A percentile compares a stretch with the other conserved stretches of the same genome.
Evolutionary conservation across 495 filamentous ascomycete species (phyloP).

Genomic region (Mycothermus thermophilus): DNA sequence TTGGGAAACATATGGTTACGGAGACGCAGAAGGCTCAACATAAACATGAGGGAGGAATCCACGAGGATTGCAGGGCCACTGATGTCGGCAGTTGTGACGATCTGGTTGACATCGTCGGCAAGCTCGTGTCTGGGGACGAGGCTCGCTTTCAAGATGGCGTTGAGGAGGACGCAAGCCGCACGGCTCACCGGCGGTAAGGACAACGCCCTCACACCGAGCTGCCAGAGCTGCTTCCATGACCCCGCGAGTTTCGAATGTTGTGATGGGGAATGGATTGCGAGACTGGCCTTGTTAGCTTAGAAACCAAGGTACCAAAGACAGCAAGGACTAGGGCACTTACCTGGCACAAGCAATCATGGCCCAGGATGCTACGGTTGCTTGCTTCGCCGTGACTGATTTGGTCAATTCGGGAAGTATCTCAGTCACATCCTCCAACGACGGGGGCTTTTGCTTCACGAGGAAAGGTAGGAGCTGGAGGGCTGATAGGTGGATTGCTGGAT

Average conservation of each 20-base stretch:
- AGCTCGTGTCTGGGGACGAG: slow-evolving; percentile 50
- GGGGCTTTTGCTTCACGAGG: slow-evolving; percentile 32
- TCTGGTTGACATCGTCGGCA: slow-evolving; percentile 48
- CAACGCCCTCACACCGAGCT: slow-evolving; percentile 54
- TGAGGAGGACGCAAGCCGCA: slow-evolving; percentile 65
- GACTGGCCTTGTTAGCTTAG: slow-evolving; percentile 6
- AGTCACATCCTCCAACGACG: slow-evolving; percentile 26
- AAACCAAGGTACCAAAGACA: background rate
- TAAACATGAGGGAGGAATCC: slow-evolving; percentile 64
- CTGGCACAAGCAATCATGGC: slow-evolving; percentile 49
- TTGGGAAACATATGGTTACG: slow-evolving; percentile 50
- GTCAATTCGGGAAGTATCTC: slow-evolving; percentile 24
- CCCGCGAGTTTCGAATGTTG: slow-evolving; percentile 14
- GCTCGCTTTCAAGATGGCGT: slow-evolving; percentile 46
- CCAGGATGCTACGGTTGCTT: slow-evolving; percentile 29
- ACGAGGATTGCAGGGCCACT: slow-evolving; percentile 69
- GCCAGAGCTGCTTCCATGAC: slow-evolving; percentile 62
- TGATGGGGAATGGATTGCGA: slow-evolving; percentile 8
- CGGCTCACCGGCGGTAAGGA: slow-evolving; percentile 58
- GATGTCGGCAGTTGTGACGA: slow-evolving; percentile 60
- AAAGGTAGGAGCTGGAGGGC: slow-evolving; percentile 74
- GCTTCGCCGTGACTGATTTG: slow-evolving; percentile 23
- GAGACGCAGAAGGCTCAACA: slow-evolving; percentile 48
- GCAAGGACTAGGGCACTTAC: slow-evolving; percentile 21
- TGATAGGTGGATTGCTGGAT: slow-evolving; percentile 43